These are phyloP conservation scores for Colletotrichum eleusines DNA, from an alignment of 2,329 filamentous ascomycete genomes.

Conservation along the genomic window DNA sequence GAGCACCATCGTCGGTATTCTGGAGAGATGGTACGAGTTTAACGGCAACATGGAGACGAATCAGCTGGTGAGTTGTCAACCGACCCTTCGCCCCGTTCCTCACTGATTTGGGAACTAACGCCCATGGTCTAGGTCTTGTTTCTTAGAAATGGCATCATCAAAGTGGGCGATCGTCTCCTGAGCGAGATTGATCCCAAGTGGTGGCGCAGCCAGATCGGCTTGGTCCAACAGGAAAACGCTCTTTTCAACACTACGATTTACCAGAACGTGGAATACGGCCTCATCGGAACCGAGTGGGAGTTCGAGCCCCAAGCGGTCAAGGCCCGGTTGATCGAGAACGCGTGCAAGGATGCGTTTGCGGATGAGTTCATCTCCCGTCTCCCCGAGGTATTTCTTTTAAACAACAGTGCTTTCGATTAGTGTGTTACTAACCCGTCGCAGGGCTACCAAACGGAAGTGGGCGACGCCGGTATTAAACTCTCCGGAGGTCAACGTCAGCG, in stretches of 20 bases:
- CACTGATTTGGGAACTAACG: conserved; percentile 69
- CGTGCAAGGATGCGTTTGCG: conserved; percentile 64
- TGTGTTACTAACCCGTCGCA: conserved; percentile 29
- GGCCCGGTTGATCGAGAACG: conserved; percentile 56
- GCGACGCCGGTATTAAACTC: conserved; percentile 73
- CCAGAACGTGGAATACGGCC: conserved; percentile 61
- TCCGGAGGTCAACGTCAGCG: conserved; percentile 76
- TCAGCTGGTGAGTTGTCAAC: conserved; percentile 52
- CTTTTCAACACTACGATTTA: conserved; percentile 68
- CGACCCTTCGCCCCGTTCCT: conserved; percentile 83
- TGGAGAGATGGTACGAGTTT: conserved; percentile 55
- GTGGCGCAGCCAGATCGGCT: conserved; percentile 90
- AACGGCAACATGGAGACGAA: conserved; percentile 35
- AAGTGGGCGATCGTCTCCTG: conserved; percentile 52
- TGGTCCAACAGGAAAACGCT: conserved; percentile 79
- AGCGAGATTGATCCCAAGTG: conserved; percentile 86
- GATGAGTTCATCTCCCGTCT: conserved; percentile 65
- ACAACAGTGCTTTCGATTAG: conserved; percentile 48
- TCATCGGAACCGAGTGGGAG: conserved; percentile 54
- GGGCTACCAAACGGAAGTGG: conserved; percentile 72
- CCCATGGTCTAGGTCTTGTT: conserved; percentile 50
- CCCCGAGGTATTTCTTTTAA: conserved; percentile 51
- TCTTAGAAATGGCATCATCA: conserved; percentile 48
- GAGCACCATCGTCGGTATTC: conserved; percentile 54
- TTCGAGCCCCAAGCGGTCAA: conserved; percentile 54